Conservation (phyloP, 176 grass and related monocot species). For the Guadua angustifolia region DNA sequence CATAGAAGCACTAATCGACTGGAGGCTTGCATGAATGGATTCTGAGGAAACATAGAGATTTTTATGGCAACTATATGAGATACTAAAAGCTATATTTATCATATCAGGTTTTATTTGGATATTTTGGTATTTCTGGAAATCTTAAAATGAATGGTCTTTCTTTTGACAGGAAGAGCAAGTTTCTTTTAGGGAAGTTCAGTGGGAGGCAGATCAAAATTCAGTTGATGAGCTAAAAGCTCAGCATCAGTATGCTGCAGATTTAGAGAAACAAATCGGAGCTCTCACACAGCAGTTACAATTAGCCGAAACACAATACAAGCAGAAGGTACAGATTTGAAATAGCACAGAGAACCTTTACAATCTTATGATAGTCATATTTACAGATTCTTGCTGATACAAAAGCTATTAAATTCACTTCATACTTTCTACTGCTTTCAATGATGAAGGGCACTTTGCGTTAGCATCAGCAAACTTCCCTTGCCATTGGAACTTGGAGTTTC, state of each 20-base stretch:
- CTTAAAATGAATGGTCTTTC: neutral
- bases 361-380: neutral
- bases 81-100: neutral
- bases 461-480: neutral
- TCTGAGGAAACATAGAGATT: neutral
- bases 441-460: neutral
- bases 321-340: constrained; percentile 47
- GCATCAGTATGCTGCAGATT: constrained; percentile 37
- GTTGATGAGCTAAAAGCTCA: constrained; percentile 45
- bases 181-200: constrained; percentile 47
- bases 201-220: constrained; percentile 37
- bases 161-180: constrained; percentile 47
- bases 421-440: neutral
- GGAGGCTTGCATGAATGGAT: neutral
- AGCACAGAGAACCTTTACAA: neutral
- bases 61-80: neutral
- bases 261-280: constrained; percentile 55
- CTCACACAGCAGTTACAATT: constrained; percentile 54
- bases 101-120: neutral
- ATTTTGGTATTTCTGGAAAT: neutral
- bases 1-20: neutral
- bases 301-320: constrained; percentile 43
- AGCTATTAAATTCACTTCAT: neutral
- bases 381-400: constrained; percentile 18
- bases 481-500: neutral